Base-by-base conservation (phyloP, 306 rosid genomes). In the Quercus robur region DNA sequence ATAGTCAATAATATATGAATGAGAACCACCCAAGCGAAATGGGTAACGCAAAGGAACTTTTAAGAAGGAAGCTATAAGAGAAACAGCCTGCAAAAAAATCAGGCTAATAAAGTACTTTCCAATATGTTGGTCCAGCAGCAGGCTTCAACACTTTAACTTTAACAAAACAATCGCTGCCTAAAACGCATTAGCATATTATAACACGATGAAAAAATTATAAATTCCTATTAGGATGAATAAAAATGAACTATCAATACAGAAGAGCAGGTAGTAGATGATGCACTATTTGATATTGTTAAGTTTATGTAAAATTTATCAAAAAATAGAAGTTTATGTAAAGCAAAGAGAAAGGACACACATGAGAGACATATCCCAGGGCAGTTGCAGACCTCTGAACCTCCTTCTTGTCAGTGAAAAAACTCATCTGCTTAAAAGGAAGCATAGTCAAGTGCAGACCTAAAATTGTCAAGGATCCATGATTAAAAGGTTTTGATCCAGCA, bases 31-130 rank as follows among this genome's bases (percentile, higher is more conserved):
- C 85, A 93, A 75, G 54, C 84, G 97, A 63, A 95, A 55, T 18
- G 97, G 97, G 78, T 95, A 95, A 5, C 99, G 97, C 88, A 95
- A 71, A 5, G 93, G 98, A 88, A 91, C 97, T 84, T 89, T 89
- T 87, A 95, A 83, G 88, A 89, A 95, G 1, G 97, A 93, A 61
- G 97, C 91, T 81, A 91, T 46, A 81, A 93, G 97, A 35, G 89
- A 87, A 87, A 93, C 97, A 61, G 99, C 97, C 99, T 95, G 97
- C 90, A 73, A 71, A 31, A 84, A 81, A 57, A 72, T 71, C 80
- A 59, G 70, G 79, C 83, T 61, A 70, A 79, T 87, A 81, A 80
- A 83, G 78, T 10, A 79, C 72, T 67, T 76, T 68, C 62, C 76
- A 75, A 80, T 46, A 81, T 86, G 55, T 77, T 28, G 52, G 77